A percentile compares a stretch with the other conserved stretches of the same genome.
Evolutionary conservation across 1,284 basidiomycete genomes (phyloP).

Genomic region (Boletus subluridellus): DNA sequence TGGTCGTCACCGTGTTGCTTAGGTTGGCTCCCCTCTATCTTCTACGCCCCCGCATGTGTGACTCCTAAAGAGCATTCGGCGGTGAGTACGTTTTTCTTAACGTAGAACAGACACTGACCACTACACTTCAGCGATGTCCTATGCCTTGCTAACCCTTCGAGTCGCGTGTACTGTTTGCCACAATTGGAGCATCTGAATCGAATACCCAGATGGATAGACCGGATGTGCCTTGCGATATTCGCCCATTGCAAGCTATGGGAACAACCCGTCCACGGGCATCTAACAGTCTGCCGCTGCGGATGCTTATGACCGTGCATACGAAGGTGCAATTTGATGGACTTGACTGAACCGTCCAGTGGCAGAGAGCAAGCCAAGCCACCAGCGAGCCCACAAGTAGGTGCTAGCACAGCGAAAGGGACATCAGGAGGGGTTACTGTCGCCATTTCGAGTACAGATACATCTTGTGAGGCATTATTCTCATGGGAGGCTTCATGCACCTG

Average conservation of each 20-base stretch:
- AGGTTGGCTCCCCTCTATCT: background rate
- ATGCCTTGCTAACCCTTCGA: conserved; percentile 5
- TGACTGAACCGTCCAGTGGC: conserved; percentile 1
- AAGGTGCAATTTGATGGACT: background rate
- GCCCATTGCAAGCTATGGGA: too few relatives aligned
- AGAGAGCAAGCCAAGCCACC: conserved; percentile 1
- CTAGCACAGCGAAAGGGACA: background rate
- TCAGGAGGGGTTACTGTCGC: background rate
- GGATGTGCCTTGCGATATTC: too few relatives aligned
- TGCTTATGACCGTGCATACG: too few relatives aligned
- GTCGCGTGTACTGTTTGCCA: too few relatives aligned
- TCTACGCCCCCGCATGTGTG: background rate
- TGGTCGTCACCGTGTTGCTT: background rate
- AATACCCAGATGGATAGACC: too few relatives aligned
- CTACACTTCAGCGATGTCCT: background rate
- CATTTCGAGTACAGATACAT: background rate
- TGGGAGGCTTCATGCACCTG: background rate
- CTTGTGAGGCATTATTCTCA: too few relatives aligned
- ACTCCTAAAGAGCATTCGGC: background rate
- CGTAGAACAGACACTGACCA: background rate
- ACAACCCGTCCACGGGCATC: too few relatives aligned
- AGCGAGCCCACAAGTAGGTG: background rate
- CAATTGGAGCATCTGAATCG: too few relatives aligned
- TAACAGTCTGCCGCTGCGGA: too few relatives aligned
- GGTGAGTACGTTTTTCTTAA: background rate